A percentile compares a stretch with the other conserved stretches of the same genome.
These are phyloP conservation scores for Zopfia rhizophila DNA, from an alignment of 2,329 filamentous ascomycete species.

Conservation along the genomic window DNA sequence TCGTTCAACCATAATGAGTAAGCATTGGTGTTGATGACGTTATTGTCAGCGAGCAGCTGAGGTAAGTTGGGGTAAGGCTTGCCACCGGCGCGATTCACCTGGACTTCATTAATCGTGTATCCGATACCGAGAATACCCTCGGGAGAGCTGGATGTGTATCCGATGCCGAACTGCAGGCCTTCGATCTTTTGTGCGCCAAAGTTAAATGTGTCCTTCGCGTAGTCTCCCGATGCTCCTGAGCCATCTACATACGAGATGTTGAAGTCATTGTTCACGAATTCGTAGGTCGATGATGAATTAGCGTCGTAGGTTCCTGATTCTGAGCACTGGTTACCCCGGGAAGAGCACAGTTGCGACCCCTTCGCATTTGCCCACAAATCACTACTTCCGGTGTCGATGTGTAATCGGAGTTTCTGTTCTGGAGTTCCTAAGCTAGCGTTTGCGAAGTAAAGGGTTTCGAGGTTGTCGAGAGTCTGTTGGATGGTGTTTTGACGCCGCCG, in stretches of 20 bases:
- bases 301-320: constrained; percentile 74
- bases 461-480: constrained; percentile 63
- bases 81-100: constrained; percentile 67
- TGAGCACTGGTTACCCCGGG: constrained; percentile 63
- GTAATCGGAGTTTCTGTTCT: constrained; percentile 63
- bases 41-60: constrained; percentile 70
- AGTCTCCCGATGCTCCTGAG: constrained; percentile 79
- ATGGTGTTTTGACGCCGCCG: constrained; percentile 57
- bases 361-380: constrained; percentile 75
- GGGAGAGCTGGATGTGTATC: constrained; percentile 67
- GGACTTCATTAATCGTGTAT: constrained; percentile 81
- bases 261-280: constrained; percentile 78
- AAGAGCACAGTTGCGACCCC: constrained; percentile 68
- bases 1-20: constrained; percentile 75
- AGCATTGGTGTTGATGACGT: constrained; percentile 69
- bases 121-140: constrained; percentile 88
- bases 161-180: constrained; percentile 77
- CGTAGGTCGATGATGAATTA: constrained; percentile 79
- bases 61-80: constrained; percentile 69
- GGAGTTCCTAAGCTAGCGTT: constrained; percentile 69
- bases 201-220: constrained; percentile 77
- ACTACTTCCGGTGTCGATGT: constrained; percentile 71
- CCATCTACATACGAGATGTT: constrained; percentile 91
- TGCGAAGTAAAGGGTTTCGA: constrained; percentile 69
- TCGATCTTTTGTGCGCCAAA: constrained; percentile 66